These are phyloP conservation scores for Fagus crenata DNA, from an alignment of 306 rosid genomes.

Conservation along the genomic window DNA sequence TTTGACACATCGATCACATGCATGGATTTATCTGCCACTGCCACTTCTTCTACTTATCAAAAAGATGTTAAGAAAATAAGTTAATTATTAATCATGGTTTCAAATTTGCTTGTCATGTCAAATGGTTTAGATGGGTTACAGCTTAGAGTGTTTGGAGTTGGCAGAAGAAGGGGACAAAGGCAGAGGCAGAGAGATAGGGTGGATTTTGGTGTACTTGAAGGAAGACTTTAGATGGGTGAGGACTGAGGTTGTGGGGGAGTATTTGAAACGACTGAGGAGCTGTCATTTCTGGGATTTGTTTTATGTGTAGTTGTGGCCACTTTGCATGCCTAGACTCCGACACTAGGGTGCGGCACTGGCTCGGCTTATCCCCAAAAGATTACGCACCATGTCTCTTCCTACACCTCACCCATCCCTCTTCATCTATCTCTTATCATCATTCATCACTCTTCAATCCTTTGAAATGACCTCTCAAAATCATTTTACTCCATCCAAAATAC, in stretches of 20 bases:
- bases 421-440: background rate
- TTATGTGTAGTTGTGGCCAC: conserved; percentile 10
- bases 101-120: background rate
- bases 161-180: conserved; percentile 50
- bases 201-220: conserved; percentile 23
- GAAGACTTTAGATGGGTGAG: background rate
- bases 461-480: conserved; percentile 32
- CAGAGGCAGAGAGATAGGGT: conserved; percentile 40
- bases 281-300: conserved; percentile 51
- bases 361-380: conserved; percentile 41
- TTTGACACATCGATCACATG: background rate
- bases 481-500: background rate
- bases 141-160: conserved; percentile 39
- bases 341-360: conserved; percentile 53
- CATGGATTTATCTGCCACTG: background rate
- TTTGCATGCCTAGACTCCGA: conserved; percentile 55
- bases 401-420: conserved; percentile 30
- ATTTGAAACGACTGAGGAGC: conserved; percentile 32
- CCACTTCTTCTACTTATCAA: background rate
- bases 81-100: too few species aligned
- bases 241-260: conserved; percentile 17
- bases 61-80: too few species aligned
- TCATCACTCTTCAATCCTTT: conserved; percentile 2
- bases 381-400: conserved; percentile 43
- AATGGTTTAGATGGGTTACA: conserved; percentile 31